Base-by-base conservation (phyloP, 805 yeast species). In the Zygosaccharomyces siamensis region DNA sequence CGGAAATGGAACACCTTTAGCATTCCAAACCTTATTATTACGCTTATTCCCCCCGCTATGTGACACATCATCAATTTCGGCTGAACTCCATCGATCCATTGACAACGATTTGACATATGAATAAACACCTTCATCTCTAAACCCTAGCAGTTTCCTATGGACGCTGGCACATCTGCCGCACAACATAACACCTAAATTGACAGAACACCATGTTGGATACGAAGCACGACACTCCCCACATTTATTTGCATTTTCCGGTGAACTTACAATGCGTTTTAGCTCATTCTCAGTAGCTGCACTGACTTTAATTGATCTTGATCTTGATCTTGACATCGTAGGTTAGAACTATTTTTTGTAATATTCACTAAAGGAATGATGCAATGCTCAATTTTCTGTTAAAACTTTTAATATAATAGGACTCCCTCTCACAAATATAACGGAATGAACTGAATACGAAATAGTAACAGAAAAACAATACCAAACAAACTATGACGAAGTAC, bases 111-210 rank as follows among this genome's bases (percentile, higher is more conserved):
- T 86, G 6, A 86, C 87, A 44, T 72, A 68, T 4, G 90, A 82
- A 10, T 83, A 66, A 36, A 80, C 80, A 7, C 46, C 58, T 40
- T 64, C 68, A 27, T 56, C 60, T 23, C 66, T 53, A 1, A 73
- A 57, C 0, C 89, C 86, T 38, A 86, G 71, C 12, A 62, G 51
- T 48, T 77, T 77, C 51, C 88, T 72, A 66, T 88, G 96, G 30
- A 82, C 74, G 3, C 87, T 80, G 7, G 95, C 92, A 74, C 96
- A 88, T 55, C 93, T 72, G 12, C 93, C 93, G 70, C 96, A 88
- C 14, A 88, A 70, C 50, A 88, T 81, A 4, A 86, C 69, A 24
- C 95, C 95, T 38, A 86, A 50, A 43, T 64, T 63, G 3, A 60
- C 44, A 0, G 69, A 62, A 48, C 63, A 60, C 67, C 71, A 62